Base-by-base conservation (phyloP, 2,329 filamentous ascomycete genomes). In the Colletotrichum echinochloae region DNA sequence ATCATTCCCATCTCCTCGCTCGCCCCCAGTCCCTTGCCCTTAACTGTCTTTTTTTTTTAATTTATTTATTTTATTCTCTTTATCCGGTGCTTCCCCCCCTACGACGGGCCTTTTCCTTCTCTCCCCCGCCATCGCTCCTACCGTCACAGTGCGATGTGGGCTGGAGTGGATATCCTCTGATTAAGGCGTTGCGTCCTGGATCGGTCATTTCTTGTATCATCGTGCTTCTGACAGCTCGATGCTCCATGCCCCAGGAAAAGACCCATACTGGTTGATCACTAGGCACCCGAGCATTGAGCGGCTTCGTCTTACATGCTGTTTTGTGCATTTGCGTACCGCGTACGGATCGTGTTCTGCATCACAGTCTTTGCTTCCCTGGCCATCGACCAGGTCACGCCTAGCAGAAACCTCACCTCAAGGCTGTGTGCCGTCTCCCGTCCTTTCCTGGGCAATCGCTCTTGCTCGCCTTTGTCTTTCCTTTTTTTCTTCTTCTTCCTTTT, bases 101-200 rank as follows among this genome's bases (percentile, higher is more conserved):
- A 33, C n/a, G 35, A 46, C 67, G 66, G 44, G 63, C 67, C 51
- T 61, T 41, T 63, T 67, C 57, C 68, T 49, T 59, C 44, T 62
- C 51, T 20, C 35, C 18, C 44, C 57, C 60, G 46, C 51, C 65
- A 48, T 46, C 41, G 44, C 52, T 59, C 23, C 51, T n/a, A 48
- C 64, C 28, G 49, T 54, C 68, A 35, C 59, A 48, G 49, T 63
- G 33, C 64, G 14, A 61, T 62, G 68, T 71, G 64, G 68, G 64
- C 39, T 44, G 35, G 30, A 51, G 68, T 71, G 68, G 68, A 48
- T 68, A 68, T 68, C 59, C 44, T 71, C 64, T 71, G 64, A 71
- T 71, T 62, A 60, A 62, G 57, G 52, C 44, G 52, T 28, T 39
- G 59, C 18, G 33, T 67, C 65, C 52, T 46, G 41, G 64, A 71